Evolutionary conservation across 2,329 filamentous ascomycete species (phyloP), one percentile per base, ranked within the genome.

Genomic region (Ophiocordyceps camponoti-floridani): DNA sequence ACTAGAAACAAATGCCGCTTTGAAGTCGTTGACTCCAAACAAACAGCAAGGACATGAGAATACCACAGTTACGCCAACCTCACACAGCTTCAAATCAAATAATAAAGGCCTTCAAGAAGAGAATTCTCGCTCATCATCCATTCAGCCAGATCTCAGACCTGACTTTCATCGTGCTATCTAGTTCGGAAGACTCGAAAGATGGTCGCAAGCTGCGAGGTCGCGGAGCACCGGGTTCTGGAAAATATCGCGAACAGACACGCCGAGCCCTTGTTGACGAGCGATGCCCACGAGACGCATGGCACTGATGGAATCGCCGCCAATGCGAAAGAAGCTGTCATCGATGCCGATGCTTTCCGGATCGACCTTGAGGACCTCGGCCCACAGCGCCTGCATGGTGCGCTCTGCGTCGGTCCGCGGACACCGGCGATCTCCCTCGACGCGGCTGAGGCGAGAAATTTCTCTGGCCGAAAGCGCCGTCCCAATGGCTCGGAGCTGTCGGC

Each of bases 301-400:
- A 0, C 50, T 52, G 23, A 66, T 62, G 8, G 63, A 66, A 44
- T 67, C 63, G 8, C 64, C 64, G 5, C 63, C 63, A 4, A 64
- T 50, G 16, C 52, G 51, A 42, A 66, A 55, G 49, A 66, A 66
- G 50, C 54, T 55, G 47, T 58, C 55, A 9, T 58, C 52, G 2
- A 52, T 44, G 13, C 53, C 50, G 46, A 65, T 54, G 5, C 56
- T 54, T 1, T 53, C 53, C 0, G 55, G 45, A 0, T 57, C 53
- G 16, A 65, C 47, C 43, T 61, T 59, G 16, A 69, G 53, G 0
- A 66, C 58, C 40, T 58, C 52, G 2, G 61, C 58, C 60, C 63
- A 68, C 12, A 68, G 53, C 8, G 44, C n/a, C 31, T 51, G 53
- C 44, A 51, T 51, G 43, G 28, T 35, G 27, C 38, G 42, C 31